Base-by-base conservation (phyloP, 352 stramenopile species). In the Phytophthora aleatoria region DNA sequence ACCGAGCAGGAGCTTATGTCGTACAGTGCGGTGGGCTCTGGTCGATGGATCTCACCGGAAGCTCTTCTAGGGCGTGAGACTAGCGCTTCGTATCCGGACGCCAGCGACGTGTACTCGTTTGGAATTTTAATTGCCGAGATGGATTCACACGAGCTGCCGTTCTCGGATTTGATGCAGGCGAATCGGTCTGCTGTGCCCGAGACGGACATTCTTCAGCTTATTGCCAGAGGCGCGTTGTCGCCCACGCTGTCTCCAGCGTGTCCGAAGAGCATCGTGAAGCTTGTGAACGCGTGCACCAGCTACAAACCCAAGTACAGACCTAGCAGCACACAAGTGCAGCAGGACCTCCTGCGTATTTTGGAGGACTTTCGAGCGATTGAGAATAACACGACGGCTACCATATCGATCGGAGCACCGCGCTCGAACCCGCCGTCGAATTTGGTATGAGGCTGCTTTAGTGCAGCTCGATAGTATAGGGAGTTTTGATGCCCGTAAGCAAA, bases 21-120 rank as follows among this genome's bases (percentile, higher is more conserved):
- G 16, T 90, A 89, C 63, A 87, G 79, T 35, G 73, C 81, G 12
- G 77, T 90, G n/a, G 83, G 83, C 12, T 89, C 80, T 4, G 79
- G 79, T 6, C 77, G 80, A 8, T 92, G 83, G 83, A 89, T 90
- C 54, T 89, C 83, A 2, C 83, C 83, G 0, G 83, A 91, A 63
- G 83, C 77, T 7, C 61, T 91, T 28, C 67, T 91, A 5, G 80
- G 83, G 1, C 67, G 81, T 7, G 77, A 88, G 28, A 81, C 70
- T 3, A 74, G 56, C 20, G 61, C 74, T 3, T 63, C 61, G 16
- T 75, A 73, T n/a, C 76, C 69, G 20, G 76, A 85, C 13, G 80
- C 79, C 3, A 79, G 70, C 24, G 80, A 91, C 35, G 83, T 91
- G 39, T 91, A 91, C 55, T 83, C 82, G 49, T 70, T 91, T 56